phyloP scores from a whole-genome alignment of 2,329 filamentous ascomycete genomes.

The Fusarium fracticaudum region DNA sequence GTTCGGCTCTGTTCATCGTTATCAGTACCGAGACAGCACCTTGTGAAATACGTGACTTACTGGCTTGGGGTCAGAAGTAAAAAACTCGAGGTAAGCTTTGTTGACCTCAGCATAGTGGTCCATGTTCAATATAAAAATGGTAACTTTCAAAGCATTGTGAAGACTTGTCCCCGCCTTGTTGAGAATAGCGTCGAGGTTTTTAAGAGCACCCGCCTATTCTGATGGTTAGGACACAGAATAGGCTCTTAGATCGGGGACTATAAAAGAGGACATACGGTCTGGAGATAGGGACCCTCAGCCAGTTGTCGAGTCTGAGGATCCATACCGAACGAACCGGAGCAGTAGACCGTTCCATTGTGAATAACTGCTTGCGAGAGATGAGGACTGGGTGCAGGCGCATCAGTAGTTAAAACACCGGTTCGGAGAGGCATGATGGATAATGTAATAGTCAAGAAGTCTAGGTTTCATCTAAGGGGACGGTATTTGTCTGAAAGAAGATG shows the following conservation, averaged over 20 bases:
- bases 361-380: not conserved
- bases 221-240: fast-evolving
- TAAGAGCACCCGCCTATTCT: not conserved
- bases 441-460: not conserved
- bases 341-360: not conserved
- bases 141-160: not conserved
- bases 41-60: not conserved
- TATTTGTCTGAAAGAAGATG: not conserved
- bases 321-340: not conserved
- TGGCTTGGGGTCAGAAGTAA: not conserved
- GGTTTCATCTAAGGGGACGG: no score
- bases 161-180: not conserved
- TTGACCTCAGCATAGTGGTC: not conserved
- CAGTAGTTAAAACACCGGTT: not conserved
- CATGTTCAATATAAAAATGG: not conserved
- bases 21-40: not conserved
- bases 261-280: not conserved
- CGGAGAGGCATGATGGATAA: not conserved
- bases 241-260: fast-evolving
- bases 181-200: not conserved
- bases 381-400: not conserved
- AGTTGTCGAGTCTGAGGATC: not conserved
- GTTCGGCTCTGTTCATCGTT: not conserved
- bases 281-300: not conserved
- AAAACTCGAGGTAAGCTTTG: not conserved